Evolutionary conservation across 1,139 yeast genomes (phyloP).

Genomic region (Debaryomyces robertsiae): DNA sequence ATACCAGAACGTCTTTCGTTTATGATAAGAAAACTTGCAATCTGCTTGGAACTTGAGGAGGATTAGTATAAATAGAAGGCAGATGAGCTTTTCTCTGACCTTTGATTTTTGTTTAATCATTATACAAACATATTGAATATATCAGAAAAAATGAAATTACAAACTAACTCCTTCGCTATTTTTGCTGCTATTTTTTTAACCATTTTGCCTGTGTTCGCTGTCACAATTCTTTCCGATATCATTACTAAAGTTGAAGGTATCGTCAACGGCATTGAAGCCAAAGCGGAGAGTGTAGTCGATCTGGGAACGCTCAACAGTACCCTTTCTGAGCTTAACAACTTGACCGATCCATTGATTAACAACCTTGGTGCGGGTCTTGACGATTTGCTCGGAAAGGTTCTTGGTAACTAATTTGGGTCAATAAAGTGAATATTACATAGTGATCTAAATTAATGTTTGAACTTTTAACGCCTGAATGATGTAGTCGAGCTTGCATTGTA

Average conservation of each 20-base stretch:
- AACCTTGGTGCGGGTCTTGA: conserved; percentile 13
- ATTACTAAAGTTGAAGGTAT: conserved; percentile 10
- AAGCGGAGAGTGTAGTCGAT: conserved; percentile 10
- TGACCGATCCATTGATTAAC: conserved; percentile 11
- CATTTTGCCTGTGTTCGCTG: conserved; percentile 11
- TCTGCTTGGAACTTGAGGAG: too few relatives aligned
- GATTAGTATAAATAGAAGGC: too few relatives aligned
- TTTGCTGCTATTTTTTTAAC: conserved; percentile 7
- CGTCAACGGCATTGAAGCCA: conserved; percentile 10
- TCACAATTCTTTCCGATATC: conserved; percentile 7
- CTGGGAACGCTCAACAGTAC: conserved; percentile 10
- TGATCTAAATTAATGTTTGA: too few relatives aligned
- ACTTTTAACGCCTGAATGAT: too few relatives aligned
- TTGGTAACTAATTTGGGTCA: conserved; percentile 3
- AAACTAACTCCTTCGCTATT: conserved; percentile 1
- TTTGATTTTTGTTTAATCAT: too few relatives aligned
- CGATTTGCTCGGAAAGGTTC: conserved; percentile 8
- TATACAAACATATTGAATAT: neutral
- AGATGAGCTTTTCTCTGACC: too few relatives aligned
- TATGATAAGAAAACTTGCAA: too few relatives aligned
- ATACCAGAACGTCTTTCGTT: too few relatives aligned
- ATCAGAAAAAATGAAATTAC: neutral
- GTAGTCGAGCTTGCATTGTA: too few relatives aligned
- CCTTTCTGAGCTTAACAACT: conserved; percentile 8
- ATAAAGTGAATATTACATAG: too few relatives aligned